Conservation (phyloP, 1,139 yeast genomes). For the Geotrichum phurueaensis region DNA sequence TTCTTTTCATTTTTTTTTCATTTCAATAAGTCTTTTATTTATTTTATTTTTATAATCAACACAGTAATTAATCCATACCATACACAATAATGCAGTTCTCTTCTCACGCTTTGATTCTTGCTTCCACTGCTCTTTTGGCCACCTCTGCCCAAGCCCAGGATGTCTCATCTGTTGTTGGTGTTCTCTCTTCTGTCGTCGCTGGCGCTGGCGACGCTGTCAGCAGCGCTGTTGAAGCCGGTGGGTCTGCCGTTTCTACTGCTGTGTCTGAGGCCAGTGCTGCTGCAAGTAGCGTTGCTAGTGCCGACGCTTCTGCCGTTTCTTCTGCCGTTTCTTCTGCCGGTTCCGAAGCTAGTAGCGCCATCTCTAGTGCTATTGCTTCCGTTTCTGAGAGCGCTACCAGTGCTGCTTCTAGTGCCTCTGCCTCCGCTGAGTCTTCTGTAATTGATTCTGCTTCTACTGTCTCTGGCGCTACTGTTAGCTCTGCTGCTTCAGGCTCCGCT, state of each 20-base stretch:
- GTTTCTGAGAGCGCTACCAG: neutral
- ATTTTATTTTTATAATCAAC: neutral
- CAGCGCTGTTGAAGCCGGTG: neutral
- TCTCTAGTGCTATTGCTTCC: neutral
- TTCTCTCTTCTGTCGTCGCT: neutral
- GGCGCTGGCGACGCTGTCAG: neutral
- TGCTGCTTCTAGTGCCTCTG: slow-evolving; percentile 1
- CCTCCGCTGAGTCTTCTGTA: slow-evolving; percentile 1
- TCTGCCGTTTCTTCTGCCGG: neutral
- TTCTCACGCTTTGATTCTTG: neutral
- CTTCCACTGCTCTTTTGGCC: slow-evolving; percentile 3
- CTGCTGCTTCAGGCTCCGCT: slow-evolving; percentile 2
- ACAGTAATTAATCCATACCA: neutral
- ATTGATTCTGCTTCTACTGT: neutral
- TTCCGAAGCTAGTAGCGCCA: neutral
- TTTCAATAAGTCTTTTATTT: neutral
- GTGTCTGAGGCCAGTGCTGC: neutral
- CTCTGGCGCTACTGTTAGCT: neutral
- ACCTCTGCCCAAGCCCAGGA: slow-evolving; percentile 4
- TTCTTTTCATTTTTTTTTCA: neutral
- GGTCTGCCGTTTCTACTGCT: neutral
- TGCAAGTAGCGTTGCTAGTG: neutral
- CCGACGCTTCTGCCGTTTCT: neutral
- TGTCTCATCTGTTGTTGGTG: neutral
- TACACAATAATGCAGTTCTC: slow-evolving; percentile 1